Evolutionary conservation across 1,139 yeast species (phyloP).

Genomic region (Candida buenavistaensis): DNA sequence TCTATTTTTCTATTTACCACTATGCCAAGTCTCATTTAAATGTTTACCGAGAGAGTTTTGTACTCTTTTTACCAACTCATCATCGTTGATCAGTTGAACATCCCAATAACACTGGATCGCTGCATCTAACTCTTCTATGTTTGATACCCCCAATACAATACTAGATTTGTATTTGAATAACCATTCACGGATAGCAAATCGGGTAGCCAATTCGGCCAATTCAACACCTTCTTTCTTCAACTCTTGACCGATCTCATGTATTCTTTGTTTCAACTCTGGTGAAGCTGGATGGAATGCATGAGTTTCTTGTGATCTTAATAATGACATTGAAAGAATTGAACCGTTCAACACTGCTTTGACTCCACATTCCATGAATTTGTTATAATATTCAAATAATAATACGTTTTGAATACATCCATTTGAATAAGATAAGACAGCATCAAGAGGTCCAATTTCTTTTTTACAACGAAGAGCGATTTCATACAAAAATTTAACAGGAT

Average conservation of each 20-base stretch:
- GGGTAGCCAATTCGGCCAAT: constrained; percentile 77
- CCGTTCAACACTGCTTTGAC: constrained; percentile 68
- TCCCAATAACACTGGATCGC: constrained; percentile 62
- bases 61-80: constrained; percentile 51
- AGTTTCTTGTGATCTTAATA: constrained; percentile 67
- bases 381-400: constrained; percentile 48
- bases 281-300: constrained; percentile 83
- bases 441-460: constrained; percentile 52
- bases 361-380: constrained; percentile 56
- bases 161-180: constrained; percentile 41
- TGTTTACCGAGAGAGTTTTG: constrained; percentile 54
- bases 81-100: constrained; percentile 36
- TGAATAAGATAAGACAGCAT: constrained; percentile 75
- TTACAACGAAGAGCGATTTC: constrained; percentile 43
- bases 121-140: constrained; percentile 55
- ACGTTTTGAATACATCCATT: constrained; percentile 83
- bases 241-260: constrained; percentile 51
- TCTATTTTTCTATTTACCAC: constrained; percentile 43
- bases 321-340: constrained; percentile 86
- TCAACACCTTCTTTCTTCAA: constrained; percentile 50
- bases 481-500: constrained; percentile 71
- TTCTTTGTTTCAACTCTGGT: constrained; percentile 53
- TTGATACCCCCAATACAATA: constrained; percentile 76
- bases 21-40: constrained; percentile 68
- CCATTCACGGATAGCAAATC: constrained; percentile 73